Percentiles rank a stretch among this genome's conserved stretches.
Conservation (phyloP, 2,329 filamentous ascomycete species). For the Rhynchosporium agropyri region DNA sequence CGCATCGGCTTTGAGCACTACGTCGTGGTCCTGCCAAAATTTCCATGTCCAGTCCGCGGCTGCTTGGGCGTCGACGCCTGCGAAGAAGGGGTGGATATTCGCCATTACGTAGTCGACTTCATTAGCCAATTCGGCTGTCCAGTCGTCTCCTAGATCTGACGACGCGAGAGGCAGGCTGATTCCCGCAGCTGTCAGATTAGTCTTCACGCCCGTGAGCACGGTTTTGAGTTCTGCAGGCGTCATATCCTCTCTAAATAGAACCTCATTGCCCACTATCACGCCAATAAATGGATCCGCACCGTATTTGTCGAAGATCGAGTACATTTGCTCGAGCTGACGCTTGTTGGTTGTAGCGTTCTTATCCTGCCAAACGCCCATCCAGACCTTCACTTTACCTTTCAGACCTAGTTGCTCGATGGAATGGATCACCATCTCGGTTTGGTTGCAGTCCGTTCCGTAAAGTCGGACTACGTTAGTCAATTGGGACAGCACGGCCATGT, state of each 20-base stretch:
- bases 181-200: conserved; percentile 68
- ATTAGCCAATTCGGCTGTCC: conserved; percentile 69
- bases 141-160: conserved; percentile 86
- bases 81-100: conserved; percentile 96
- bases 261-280: conserved; percentile 81
- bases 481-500: conserved; percentile 87
- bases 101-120: conserved; percentile 89
- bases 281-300: conserved; percentile 72
- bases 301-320: conserved; percentile 74
- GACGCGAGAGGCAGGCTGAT: conserved; percentile 78
- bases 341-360: conserved; percentile 79
- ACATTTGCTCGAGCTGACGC: conserved; percentile 83
- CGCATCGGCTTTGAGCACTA: conserved; percentile 60
- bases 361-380: conserved; percentile 94
- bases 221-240: conserved; percentile 63
- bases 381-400: conserved; percentile 76
- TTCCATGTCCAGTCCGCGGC: conserved; percentile 79
- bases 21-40: conserved; percentile 78
- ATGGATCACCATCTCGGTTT: conserved; percentile 90
- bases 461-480: conserved; percentile 85
- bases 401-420: conserved; percentile 76
- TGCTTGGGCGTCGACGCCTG: conserved; percentile 67
- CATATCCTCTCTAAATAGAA: conserved; percentile 76
- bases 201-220: conserved; percentile 68
- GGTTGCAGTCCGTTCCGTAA: conserved; percentile 97